A percentile compares a stretch with the other conserved stretches of the same genome.
These are phyloP conservation scores for Erysimum cheiranthoides DNA, from an alignment of 345 rosid genomes.

Conservation along the genomic window DNA sequence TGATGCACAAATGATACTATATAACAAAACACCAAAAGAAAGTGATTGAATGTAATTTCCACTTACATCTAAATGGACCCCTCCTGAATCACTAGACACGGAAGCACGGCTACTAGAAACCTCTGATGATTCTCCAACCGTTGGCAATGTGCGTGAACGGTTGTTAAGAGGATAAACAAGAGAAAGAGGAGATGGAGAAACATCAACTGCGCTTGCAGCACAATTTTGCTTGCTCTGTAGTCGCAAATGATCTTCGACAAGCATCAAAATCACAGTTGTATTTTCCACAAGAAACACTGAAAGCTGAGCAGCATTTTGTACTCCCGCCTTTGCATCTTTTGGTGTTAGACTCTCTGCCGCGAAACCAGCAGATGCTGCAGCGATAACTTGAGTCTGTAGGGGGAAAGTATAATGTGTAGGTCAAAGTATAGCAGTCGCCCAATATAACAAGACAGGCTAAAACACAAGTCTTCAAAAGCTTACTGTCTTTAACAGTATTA, in stretches of 20 bases:
- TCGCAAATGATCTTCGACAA: conserved; percentile 97
- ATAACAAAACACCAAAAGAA: no score
- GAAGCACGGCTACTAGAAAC: conserved; percentile 65
- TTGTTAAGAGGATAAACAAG: conserved; percentile 63
- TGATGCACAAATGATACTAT: no score
- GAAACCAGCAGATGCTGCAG: conserved; percentile 95
- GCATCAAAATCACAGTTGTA: conserved; percentile 95
- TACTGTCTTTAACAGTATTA: not conserved
- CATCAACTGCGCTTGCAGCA: conserved; percentile 60
- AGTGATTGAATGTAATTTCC: conserved; percentile 30
- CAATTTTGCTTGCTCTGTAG: conserved; percentile 85
- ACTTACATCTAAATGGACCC: conserved; percentile 90
- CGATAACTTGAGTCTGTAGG: conserved; percentile 94
- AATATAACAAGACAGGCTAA: conserved; percentile 6
- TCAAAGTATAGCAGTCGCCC: not conserved
- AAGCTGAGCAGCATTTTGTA: conserved; percentile 88
- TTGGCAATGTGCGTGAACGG: conserved; percentile 50
- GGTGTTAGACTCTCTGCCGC: conserved; percentile 95
- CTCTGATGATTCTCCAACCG: conserved; percentile 59
- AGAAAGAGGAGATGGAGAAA: conserved; percentile 80
- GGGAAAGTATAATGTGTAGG: conserved; percentile 43
- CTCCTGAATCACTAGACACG: conserved; percentile 66
- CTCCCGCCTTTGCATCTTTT: conserved; percentile 79
- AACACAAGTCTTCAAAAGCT: conserved; percentile 34
- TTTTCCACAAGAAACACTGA: conserved; percentile 96